Evolutionary conservation across 257 asterid genomes (phyloP).

Genomic region (Solanum commersonii): DNA sequence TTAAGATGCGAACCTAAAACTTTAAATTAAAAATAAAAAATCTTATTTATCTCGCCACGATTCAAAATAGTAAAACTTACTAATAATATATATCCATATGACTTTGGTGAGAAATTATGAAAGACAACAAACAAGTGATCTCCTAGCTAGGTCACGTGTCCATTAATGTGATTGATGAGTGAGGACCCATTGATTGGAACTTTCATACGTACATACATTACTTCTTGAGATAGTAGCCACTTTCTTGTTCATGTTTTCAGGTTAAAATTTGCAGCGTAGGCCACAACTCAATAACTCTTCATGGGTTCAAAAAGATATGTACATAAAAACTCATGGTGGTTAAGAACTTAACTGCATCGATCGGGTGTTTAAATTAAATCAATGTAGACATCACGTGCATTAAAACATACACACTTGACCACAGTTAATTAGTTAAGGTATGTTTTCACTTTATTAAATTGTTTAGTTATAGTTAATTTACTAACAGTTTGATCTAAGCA

Average conservation of each 20-base stretch:
- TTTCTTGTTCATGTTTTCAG: background rate
- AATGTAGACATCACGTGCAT: no score
- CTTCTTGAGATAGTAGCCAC: background rate
- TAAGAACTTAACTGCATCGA: background rate
- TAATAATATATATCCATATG: background rate
- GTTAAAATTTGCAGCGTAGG: background rate
- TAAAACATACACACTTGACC: background rate
- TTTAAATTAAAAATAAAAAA: background rate
- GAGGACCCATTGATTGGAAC: background rate
- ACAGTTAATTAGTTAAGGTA: background rate
- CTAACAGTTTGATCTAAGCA: no score
- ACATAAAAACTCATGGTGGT: background rate
- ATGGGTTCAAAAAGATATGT: background rate
- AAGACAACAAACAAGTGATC: background rate
- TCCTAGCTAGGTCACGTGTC: background rate
- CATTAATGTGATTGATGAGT: background rate
- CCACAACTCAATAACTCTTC: background rate
- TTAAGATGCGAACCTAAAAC: accelerated
- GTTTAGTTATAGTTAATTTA: no score
- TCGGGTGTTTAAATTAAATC: background rate
- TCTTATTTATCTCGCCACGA: background rate
- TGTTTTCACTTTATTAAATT: no score
- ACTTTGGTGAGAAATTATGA: background rate
- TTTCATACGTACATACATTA: background rate
- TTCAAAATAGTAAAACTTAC: background rate